Conservation (phyloP, 2,329 filamentous ascomycete species). For the Beauveria pseudobassiana region DNA sequence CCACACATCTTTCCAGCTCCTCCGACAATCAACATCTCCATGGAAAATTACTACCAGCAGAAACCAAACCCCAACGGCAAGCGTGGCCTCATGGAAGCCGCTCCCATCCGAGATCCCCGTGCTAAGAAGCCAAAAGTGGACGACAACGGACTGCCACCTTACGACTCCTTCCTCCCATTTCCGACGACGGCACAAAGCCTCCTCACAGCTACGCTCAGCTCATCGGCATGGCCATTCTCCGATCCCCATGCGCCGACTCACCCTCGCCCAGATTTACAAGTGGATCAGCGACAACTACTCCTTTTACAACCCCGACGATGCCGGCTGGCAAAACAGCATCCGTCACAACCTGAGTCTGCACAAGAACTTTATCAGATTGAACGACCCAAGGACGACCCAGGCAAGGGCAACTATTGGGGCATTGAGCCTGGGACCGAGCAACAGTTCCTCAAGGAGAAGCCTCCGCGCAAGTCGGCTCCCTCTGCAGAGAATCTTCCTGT, state of each 20-base stretch:
- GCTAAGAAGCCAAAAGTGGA: slow-evolving; percentile 64
- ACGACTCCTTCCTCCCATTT: slow-evolving; percentile 70
- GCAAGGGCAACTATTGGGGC: slow-evolving; percentile 96
- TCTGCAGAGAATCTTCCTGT: slow-evolving; percentile 51
- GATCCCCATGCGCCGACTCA: slow-evolving; percentile 75
- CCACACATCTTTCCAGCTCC: slow-evolving; percentile 43
- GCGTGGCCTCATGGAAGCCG: slow-evolving; percentile 63
- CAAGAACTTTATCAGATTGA: slow-evolving; percentile 93
- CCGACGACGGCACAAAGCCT: slow-evolving; percentile 85
- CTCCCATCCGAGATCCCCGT: slow-evolving; percentile 62
- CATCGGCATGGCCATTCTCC: slow-evolving; percentile 93
- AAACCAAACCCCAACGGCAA: slow-evolving; percentile 45
- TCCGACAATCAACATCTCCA: slow-evolving; percentile 38
- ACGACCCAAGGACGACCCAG: slow-evolving; percentile 91
- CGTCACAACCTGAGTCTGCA: slow-evolving; percentile 95
- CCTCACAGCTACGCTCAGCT: slow-evolving; percentile 88
- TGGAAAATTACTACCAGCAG: slow-evolving; percentile 46
- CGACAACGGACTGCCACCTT: slow-evolving; percentile 53
- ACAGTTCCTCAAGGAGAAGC: slow-evolving; percentile 84
- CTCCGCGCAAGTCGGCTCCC: slow-evolving; percentile 49
- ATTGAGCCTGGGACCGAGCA: slow-evolving; percentile 86
- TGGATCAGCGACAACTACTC: slow-evolving; percentile 96
- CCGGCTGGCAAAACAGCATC: slow-evolving; percentile 98
- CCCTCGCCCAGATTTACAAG: slow-evolving; percentile 93
- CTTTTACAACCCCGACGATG: slow-evolving; percentile 77